phyloP scores from a whole-genome alignment of 2,329 filamentous ascomycete genomes.

The Xylaria sp. region DNA sequence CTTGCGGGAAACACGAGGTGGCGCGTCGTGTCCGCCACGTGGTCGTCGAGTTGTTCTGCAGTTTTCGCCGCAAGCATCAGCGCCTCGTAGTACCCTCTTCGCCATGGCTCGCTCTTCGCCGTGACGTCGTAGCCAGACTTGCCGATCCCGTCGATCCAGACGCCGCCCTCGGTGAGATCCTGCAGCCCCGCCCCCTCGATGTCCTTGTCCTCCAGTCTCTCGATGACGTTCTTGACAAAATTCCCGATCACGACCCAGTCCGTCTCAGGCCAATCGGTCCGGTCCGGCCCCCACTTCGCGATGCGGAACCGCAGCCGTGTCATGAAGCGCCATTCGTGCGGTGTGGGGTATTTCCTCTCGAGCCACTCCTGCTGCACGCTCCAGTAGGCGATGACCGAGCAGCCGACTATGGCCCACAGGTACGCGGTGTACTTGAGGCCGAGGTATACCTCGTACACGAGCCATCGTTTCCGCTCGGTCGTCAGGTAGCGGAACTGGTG shows the following conservation, averaged over 20 bases:
- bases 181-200: conserved; percentile 74
- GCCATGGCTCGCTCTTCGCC: conserved; percentile 83
- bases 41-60: conserved; percentile 84
- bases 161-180: conserved; percentile 65
- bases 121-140: conserved; percentile 72
- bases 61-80: conserved; percentile 81
- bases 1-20: conserved; percentile 76
- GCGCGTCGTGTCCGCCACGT: conserved; percentile 75
- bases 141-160: conserved; percentile 65
- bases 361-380: conserved; percentile 78
- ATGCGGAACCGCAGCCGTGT: conserved; percentile 75
- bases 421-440: conserved; percentile 75
- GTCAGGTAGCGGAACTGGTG: conserved; percentile 77
- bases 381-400: conserved; percentile 70
- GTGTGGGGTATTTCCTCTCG: conserved; percentile 82
- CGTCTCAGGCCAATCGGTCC: conserved; percentile 63
- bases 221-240: conserved; percentile 68
- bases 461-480: conserved; percentile 78
- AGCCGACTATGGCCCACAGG: conserved; percentile 71
- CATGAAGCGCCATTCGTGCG: conserved; percentile 80
- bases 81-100: conserved; percentile 84
- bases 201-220: conserved; percentile 74
- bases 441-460: conserved; percentile 76
- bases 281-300: conserved; percentile 69
- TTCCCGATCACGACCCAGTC: conserved; percentile 77